These are phyloP conservation scores for Fusarium austroafricanum DNA, from an alignment of 2,329 filamentous ascomycete species.

Conservation along the genomic window DNA sequence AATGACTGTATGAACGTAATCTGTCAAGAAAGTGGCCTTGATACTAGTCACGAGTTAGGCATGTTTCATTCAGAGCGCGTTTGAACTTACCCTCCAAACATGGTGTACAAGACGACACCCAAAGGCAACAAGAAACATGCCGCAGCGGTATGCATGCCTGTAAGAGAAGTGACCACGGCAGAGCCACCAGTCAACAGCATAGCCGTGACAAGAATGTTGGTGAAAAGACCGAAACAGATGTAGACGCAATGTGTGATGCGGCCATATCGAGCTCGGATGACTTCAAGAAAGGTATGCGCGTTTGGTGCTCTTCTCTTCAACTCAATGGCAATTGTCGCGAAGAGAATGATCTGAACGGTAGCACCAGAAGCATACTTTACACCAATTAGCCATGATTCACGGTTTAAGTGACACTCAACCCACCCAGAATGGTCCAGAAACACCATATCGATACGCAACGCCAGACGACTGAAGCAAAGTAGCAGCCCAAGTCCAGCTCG, in stretches of 20 bases:
- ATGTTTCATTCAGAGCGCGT: accelerated
- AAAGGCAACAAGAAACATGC: conserved; percentile 87
- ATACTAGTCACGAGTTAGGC: conserved; percentile 59
- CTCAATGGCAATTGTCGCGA: conserved; percentile 91
- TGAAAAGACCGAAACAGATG: conserved; percentile 83
- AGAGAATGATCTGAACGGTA: conserved; percentile 87
- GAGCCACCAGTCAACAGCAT: conserved; percentile 87
- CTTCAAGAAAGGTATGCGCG: conserved; percentile 86
- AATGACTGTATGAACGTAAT: conserved; percentile 85
- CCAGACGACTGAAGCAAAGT: conserved; percentile 82
- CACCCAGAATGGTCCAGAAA: conserved; percentile 67
- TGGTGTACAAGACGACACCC: conserved; percentile 78
- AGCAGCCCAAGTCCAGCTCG: conserved; percentile 93
- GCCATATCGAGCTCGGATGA: conserved; percentile 82
- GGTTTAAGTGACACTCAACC: not conserved
- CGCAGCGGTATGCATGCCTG: conserved; percentile 71
- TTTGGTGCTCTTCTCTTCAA: conserved; percentile 88
- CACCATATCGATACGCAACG: conserved; percentile 85
- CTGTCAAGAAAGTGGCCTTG: conserved; percentile 88
- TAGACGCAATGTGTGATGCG: conserved; percentile 78
- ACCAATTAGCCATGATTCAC: not conserved
- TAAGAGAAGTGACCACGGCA: conserved; percentile 64
- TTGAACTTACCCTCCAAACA: conserved; percentile 63
- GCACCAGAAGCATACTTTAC: conserved; percentile 68
- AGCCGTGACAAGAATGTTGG: conserved; percentile 87